Percentiles rank a stretch among this genome's conserved stretches.
Evolutionary conservation across 108 stramenopile genomes (phyloP).

Genomic region (Nitzschia sp.): DNA sequence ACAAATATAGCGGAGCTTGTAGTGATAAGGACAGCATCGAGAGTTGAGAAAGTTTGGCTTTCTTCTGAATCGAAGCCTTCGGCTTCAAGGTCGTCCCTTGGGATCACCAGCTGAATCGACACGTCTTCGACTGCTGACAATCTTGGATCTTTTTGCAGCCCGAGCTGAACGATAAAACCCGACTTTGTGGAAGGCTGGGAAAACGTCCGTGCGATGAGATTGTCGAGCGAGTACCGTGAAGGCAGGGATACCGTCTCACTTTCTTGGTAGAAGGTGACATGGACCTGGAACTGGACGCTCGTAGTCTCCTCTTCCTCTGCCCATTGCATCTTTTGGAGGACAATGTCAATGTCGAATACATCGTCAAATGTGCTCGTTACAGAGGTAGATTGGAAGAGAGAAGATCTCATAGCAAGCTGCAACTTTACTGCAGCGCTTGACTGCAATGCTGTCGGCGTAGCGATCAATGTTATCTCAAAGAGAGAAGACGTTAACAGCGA

Average conservation of each 20-base stretch:
- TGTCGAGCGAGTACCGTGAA: slow-evolving; percentile 28
- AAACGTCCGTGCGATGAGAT: slow-evolving; percentile 25
- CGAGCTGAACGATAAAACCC: slow-evolving; percentile 15
- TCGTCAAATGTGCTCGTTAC: slow-evolving; percentile 9
- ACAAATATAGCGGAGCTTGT: slow-evolving; percentile 34
- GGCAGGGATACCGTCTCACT: not conserved
- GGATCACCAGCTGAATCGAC: slow-evolving; percentile 6
- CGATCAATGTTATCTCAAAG: slow-evolving; percentile 23
- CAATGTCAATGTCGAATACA: slow-evolving; percentile 21
- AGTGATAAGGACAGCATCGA: slow-evolving; percentile 43
- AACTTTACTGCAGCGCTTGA: slow-evolving; percentile 16
- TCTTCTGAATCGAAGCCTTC: not conserved
- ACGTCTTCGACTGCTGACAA: slow-evolving; percentile 15
- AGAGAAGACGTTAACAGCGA: slow-evolving; percentile 16
- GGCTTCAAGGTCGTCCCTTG: not conserved
- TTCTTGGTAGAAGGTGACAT: slow-evolving; percentile 1
- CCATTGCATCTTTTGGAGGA: slow-evolving; percentile 15
- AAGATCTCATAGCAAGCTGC: slow-evolving; percentile 7
- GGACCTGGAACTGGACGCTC: slow-evolving; percentile 21
- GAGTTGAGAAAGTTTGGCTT: slow-evolving; percentile 15
- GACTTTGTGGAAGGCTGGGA: slow-evolving; percentile 31
- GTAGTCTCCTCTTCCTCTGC: slow-evolving; percentile 5
- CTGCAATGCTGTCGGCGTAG: slow-evolving; percentile 14
- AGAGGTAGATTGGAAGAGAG: slow-evolving; percentile 18
- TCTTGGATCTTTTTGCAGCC: slow-evolving; percentile 16